These are phyloP conservation scores for Penicillium atrosanguineum DNA, from an alignment of 495 filamentous ascomycete species.

Conservation along the genomic window DNA sequence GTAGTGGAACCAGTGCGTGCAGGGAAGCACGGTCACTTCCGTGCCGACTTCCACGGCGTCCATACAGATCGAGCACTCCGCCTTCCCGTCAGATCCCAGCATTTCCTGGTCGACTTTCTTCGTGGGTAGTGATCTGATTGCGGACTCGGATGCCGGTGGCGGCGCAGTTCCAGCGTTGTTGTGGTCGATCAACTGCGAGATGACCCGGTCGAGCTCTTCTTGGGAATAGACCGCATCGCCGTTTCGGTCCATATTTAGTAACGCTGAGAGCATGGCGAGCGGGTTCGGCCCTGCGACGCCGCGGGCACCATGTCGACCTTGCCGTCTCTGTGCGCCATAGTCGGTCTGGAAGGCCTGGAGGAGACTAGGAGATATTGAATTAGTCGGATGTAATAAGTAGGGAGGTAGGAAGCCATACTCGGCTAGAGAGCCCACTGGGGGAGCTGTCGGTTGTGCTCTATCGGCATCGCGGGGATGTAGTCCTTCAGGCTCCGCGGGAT, in stretches of 20 bases:
- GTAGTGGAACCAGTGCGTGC: slow-evolving; percentile 89
- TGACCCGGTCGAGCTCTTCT: slow-evolving; percentile 85
- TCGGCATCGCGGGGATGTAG: slow-evolving; percentile 35
- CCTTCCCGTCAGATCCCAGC: slow-evolving; percentile 60
- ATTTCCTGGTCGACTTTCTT: slow-evolving; percentile 64
- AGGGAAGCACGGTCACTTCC: slow-evolving; percentile 77
- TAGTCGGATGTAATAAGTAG: not conserved
- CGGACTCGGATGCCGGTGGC: slow-evolving; percentile 72
- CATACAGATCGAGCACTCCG: slow-evolving; percentile 92
- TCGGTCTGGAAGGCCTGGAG: slow-evolving; percentile 30
- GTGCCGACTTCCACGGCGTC: slow-evolving; percentile 73
- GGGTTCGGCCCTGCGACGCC: slow-evolving; percentile 27
- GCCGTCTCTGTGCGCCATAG: slow-evolving; percentile 9
- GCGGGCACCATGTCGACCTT: slow-evolving; percentile 18
- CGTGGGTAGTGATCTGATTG: slow-evolving; percentile 71
- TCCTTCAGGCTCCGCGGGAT: slow-evolving; percentile 14
- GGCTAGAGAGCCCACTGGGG: slow-evolving; percentile 25
- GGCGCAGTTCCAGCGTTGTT: slow-evolving; percentile 71
- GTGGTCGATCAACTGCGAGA: slow-evolving; percentile 83
- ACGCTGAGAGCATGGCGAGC: slow-evolving; percentile 35
- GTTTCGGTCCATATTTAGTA: slow-evolving; percentile 60
- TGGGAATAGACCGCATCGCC: slow-evolving; percentile 92
- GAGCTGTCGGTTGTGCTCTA: slow-evolving; percentile 27
- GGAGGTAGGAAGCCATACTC: slow-evolving; percentile 16
- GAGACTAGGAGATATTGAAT: slow-evolving; percentile 21